Conservation (phyloP, 495 filamentous ascomycete species). For the Thermochaetoides thermophila region DNA sequence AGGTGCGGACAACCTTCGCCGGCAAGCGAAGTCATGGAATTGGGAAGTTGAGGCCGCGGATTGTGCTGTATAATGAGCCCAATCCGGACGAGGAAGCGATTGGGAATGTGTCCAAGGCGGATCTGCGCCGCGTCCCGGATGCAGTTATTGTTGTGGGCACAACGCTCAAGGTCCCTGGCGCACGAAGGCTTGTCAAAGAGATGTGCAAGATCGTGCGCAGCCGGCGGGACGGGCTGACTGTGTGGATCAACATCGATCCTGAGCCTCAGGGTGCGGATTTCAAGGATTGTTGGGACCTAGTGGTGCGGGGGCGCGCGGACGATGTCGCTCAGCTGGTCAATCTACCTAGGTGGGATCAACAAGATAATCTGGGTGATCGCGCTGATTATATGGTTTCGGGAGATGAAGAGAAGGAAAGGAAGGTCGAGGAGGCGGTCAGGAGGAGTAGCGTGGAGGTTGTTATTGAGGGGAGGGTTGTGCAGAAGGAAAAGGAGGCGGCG, state of each 20-base stretch:
- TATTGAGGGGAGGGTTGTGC: slow-evolving; percentile 19
- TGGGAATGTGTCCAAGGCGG: slow-evolving; percentile 70
- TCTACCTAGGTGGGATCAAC: slow-evolving; percentile 65
- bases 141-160: slow-evolving; percentile 91
- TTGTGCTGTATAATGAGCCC: slow-evolving; percentile 94
- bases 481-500: slow-evolving; percentile 3
- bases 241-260: slow-evolving; percentile 86
- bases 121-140: slow-evolving; percentile 73
- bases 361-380: slow-evolving; percentile 23
- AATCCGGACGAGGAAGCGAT: slow-evolving; percentile 95
- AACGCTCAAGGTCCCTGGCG: slow-evolving; percentile 85
- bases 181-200: slow-evolving; percentile 75
- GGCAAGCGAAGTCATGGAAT: slow-evolving; percentile 91
- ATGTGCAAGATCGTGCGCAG: slow-evolving; percentile 69
- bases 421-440: slow-evolving; percentile 15
- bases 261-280: slow-evolving; percentile 71
- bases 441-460: slow-evolving; percentile 26
- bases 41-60: slow-evolving; percentile 76
- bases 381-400: slow-evolving; percentile 23
- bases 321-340: slow-evolving; percentile 63
- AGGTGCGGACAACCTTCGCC: slow-evolving; percentile 55
- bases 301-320: slow-evolving; percentile 78
- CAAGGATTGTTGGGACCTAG: slow-evolving; percentile 80
- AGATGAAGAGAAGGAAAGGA: slow-evolving; percentile 25
- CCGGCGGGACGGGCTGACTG: slow-evolving; percentile 73